Conservation (phyloP, 1,284 basidiomycete genomes). For the Cryptococcus maquisensis region DNA sequence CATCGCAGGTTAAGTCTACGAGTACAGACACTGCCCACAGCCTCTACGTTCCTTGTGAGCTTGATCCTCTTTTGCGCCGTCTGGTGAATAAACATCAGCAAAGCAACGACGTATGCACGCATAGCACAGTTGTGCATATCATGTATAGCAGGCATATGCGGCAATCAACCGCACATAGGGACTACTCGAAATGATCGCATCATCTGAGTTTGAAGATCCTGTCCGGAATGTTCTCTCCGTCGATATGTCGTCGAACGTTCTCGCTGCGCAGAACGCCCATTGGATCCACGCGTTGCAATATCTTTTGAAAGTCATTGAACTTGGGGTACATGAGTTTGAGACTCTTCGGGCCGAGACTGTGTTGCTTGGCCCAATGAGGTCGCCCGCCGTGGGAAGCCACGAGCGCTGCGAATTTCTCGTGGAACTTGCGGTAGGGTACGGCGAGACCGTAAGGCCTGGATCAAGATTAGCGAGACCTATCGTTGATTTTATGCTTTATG, state of each 20-base stretch:
- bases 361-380: slow-evolving; percentile 97
- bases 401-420: slow-evolving; percentile 74
- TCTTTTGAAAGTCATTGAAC: slow-evolving; percentile 72
- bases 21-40: slow-evolving; percentile 89
- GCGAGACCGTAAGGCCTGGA: slow-evolving; percentile 80
- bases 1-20: slow-evolving; percentile 85
- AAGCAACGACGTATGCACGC: too few species aligned
- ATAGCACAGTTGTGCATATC: too few species aligned
- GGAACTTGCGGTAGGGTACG: slow-evolving; percentile 80
- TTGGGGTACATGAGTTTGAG: slow-evolving; percentile 72
- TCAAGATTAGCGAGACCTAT: neutral
- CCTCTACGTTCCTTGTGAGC: slow-evolving; percentile 80
- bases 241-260: slow-evolving; percentile 54
- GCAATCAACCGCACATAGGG: too few species aligned
- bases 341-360: slow-evolving; percentile 64
- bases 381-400: slow-evolving; percentile 69
- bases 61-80: too few species aligned
- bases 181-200: too few species aligned
- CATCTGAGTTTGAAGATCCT: slow-evolving; percentile 33
- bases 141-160: too few species aligned
- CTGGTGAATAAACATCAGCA: too few species aligned
- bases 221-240: slow-evolving; percentile 46
- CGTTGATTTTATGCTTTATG: neutral
- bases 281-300: slow-evolving; percentile 74
- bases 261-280: slow-evolving; percentile 64